A percentile compares a stretch with the other conserved stretches of the same genome.
Conservation (phyloP, 192 early-diverging fungal species). For the Linnemannia hyalina region DNA sequence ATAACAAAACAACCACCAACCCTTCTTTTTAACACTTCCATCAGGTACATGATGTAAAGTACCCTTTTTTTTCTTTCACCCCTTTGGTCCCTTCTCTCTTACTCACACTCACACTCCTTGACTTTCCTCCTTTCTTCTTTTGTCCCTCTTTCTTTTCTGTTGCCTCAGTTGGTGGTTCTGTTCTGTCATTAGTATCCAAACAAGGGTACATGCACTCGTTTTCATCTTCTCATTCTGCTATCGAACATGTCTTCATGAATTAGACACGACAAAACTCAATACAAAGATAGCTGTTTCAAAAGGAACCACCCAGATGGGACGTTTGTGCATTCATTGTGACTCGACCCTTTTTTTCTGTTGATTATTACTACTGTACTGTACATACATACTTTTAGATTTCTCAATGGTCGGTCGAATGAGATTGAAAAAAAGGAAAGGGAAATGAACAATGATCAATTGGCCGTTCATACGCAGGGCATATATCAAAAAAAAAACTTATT, state of each 20-base stretch:
- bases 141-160: not conserved
- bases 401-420: constrained; percentile 2
- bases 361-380: not conserved
- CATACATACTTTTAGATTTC: not conserved
- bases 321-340: not conserved
- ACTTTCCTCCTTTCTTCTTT: not conserved
- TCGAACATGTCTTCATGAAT: not conserved
- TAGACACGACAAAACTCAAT: not conserved
- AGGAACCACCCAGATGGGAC: too few relatives aligned
- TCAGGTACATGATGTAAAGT: not conserved
- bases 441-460: not conserved
- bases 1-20: not conserved
- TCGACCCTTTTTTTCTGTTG: not conserved
- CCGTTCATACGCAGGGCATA: not conserved
- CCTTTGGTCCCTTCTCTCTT: not conserved
- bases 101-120: not conserved
- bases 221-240: not conserved
- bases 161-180: not conserved
- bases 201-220: not conserved
- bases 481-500: not conserved
- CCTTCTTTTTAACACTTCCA: not conserved
- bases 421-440: not conserved
- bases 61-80: not conserved
- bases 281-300: not conserved
- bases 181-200: not conserved